These are phyloP conservation scores for Euphorbia schlechtendalii DNA, from an alignment of 441 rosid genomes.

Conservation along the genomic window DNA sequence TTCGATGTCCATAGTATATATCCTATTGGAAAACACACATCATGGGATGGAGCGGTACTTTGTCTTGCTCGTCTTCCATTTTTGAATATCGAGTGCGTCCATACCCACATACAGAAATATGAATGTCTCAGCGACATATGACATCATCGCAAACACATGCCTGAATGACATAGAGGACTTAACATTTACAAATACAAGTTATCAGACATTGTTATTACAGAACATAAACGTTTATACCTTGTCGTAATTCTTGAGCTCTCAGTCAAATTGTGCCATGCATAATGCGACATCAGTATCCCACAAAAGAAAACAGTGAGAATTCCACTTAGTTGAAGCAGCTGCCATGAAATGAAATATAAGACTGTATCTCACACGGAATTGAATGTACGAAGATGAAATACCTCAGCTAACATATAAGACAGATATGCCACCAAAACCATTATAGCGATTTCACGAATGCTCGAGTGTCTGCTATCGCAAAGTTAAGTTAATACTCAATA, in stretches of 20 bases:
- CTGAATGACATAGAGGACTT: conserved; percentile 26
- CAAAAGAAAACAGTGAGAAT: conserved; percentile 89
- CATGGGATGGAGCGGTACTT: conserved; percentile 33
- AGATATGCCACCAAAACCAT: conserved; percentile 88
- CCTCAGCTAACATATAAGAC: conserved; percentile 90
- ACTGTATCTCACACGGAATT: neutral
- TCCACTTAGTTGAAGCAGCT: conserved; percentile 80
- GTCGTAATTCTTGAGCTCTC: conserved; percentile 78
- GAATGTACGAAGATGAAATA: conserved; percentile 19
- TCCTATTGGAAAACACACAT: neutral
- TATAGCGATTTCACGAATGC: conserved; percentile 59
- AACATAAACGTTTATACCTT: conserved; percentile 29
- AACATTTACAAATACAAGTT: neutral
- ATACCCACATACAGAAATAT: conserved; percentile 90
- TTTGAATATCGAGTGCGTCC: conserved; percentile 83
- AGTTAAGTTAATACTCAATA: neutral
- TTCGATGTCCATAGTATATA: neutral
- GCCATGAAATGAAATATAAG: conserved; percentile 13
- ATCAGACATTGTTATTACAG: neutral
- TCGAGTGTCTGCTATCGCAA: conserved; percentile 55
- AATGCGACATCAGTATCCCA: conserved; percentile 83
- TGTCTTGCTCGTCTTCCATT: conserved; percentile 66
- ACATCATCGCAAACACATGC: conserved; percentile 82
- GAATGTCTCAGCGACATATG: conserved; percentile 81
- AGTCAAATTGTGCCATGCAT: conserved; percentile 83